Evolutionary conservation across 177 flowering plant species (phyloP).

Genomic region (Vitis hybrid): DNA sequence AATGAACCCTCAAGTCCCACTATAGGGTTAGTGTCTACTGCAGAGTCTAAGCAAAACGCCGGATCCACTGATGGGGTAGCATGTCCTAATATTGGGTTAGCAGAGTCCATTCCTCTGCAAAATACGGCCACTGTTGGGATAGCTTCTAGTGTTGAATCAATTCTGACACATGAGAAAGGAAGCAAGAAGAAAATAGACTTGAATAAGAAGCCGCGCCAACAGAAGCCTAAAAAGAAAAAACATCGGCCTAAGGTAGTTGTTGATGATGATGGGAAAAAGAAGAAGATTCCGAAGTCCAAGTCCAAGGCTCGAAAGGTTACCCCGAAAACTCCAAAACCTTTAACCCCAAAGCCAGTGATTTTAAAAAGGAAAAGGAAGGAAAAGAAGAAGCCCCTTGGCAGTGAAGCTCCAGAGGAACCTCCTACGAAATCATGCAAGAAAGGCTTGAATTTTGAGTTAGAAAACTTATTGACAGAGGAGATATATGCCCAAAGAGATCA

Average conservation of each 20-base stretch:
- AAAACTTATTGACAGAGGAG: background rate
- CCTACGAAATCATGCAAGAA: background rate
- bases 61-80: too few relatives aligned
- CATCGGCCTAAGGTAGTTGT: slow-evolving; percentile 20
- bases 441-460: slow-evolving; percentile 10
- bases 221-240: slow-evolving; percentile 12
- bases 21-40: too few relatives aligned
- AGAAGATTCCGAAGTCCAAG: too few relatives aligned
- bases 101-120: too few relatives aligned
- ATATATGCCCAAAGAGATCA: too few relatives aligned
- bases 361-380: background rate
- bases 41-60: too few relatives aligned
- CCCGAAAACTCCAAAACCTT: slow-evolving; percentile 8
- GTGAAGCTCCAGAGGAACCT: background rate
- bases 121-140: too few relatives aligned
- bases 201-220: slow-evolving; percentile 5
- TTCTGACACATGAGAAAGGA: background rate
- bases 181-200: background rate
- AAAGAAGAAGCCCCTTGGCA: background rate
- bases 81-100: too few relatives aligned
- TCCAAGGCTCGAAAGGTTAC: background rate
- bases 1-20: too few relatives aligned
- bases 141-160: too few relatives aligned
- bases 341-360: slow-evolving; percentile 10
- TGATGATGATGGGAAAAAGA: slow-evolving; percentile 13